Evolutionary conservation across 352 stramenopile species (phyloP), one percentile per base, ranked within the genome.

Genomic region (Phytophthora palmivora): DNA sequence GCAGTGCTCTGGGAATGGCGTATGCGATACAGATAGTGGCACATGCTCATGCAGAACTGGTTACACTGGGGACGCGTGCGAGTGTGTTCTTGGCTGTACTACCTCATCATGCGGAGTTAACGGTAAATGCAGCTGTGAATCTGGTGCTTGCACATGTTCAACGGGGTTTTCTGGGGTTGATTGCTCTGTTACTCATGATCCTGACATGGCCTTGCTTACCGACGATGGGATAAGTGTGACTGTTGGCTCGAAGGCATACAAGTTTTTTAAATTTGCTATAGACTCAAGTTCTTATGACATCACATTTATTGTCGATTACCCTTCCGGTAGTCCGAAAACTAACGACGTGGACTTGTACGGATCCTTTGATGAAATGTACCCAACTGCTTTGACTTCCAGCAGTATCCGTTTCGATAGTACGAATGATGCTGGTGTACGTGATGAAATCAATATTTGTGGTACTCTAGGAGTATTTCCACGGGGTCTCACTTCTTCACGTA

Each of bases 401-500:
- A 75, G 55, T 1, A 63, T 60, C 8, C 70, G 82, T 5, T 91
- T 91, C 46, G 48, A 70, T 16, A 94, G 85, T 42, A 81, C 86
- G 15, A 79, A 76, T 9, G 57, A 63, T 4, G 63, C 61, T 4
- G 69, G 67, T 4, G 47, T 72, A 10, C 58, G 38, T 1, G 83
- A 92, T 34, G 81, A 82, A 41, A 88, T 91, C 58, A 70, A 91
- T 45, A 45, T 94, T 0, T 94, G 85, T 33, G 85, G 85, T 0
- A 83, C 72, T 6, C 67, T 92, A 1, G 82, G 83, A 9, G 57
- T 70, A 2, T 92, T 94, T 50, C 85, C 85, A 5, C 66, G 85
- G 16, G 72, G 78, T 3, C 30, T 89, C 3, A 84, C 83, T 33
- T 78, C 86, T n/a, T 74, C 68, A 18, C 81, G 83, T 7, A 80